Evolutionary conservation across 768 basidiomycete species (phyloP).

Genomic region (Phanerochaete carnosa): DNA sequence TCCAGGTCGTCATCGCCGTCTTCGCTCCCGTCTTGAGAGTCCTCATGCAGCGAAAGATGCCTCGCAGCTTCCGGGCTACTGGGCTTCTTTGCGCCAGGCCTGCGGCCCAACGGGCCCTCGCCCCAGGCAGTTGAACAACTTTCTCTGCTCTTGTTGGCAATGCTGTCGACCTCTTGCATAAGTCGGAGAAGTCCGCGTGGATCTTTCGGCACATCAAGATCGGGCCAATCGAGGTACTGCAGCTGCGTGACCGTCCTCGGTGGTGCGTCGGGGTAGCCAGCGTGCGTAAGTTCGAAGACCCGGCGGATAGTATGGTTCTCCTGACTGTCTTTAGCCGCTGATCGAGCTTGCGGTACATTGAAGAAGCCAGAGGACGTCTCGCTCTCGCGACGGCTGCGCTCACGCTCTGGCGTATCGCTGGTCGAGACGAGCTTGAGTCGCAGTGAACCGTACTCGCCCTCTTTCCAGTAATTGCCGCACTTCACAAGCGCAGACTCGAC

Average conservation of each 20-base stretch:
- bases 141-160: constrained; percentile 21
- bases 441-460: constrained; percentile 66
- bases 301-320: constrained; percentile 43
- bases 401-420: constrained; percentile 41
- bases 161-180: constrained; percentile 62
- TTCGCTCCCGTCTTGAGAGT: neutral
- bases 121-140: constrained; percentile 21
- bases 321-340: neutral
- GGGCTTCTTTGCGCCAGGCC: neutral
- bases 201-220: constrained; percentile 91
- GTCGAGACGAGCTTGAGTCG: constrained; percentile 51
- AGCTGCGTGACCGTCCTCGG: constrained; percentile 77
- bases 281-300: constrained; percentile 67
- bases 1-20: constrained; percentile 39
- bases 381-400: constrained; percentile 21
- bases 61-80: neutral
- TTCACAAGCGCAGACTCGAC: constrained; percentile 86
- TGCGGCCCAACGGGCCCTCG: constrained; percentile 19
- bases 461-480: constrained; percentile 88
- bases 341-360: constrained; percentile 33
- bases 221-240: constrained; percentile 95
- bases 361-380: constrained; percentile 33
- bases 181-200: constrained; percentile 72
- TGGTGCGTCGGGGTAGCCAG: constrained; percentile 52
- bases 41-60: neutral